Evolutionary conservation across 2,329 filamentous ascomycete genomes (phyloP), one percentile per base, ranked within the genome.

Genomic region (Cercospora berteroae): DNA sequence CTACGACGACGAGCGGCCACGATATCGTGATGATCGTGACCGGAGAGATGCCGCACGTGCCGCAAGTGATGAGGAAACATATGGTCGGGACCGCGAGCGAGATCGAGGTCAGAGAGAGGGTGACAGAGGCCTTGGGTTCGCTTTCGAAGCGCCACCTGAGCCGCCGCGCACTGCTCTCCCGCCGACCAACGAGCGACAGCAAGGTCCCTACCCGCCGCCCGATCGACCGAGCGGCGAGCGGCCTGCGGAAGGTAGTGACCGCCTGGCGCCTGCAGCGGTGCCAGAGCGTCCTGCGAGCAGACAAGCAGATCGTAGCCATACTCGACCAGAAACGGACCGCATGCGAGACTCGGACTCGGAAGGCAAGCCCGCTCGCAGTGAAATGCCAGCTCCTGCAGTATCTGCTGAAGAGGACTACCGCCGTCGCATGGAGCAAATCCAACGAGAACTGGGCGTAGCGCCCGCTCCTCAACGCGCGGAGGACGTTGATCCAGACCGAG

Each of bases 371-470:
- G 70, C 12, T 57, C 63, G 62, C 29, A 7, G 29, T 18, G 63
- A 74, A 42, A 71, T 70, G 65, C 67, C 72, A 13, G 74, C 77
- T 8, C 65, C 75, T 13, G 70, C 75, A 20, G 60, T 82, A 2
- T 83, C 84, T 64, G 79, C 83, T 4, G 83, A 85, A 48, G 82
- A 84, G 69, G 83, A 85, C 39, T 85, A 84, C 69, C 80, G 82
- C 52, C 81, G 82, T 31, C 80, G 83, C 8, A 78, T 85, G 65
- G 79, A 81, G 62, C 79, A 82, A 68, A 78, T 83, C 16, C 80
- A 81, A 66, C 77, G 80, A 64, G 82, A 83, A 71, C 75, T 81
- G 4, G 80, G 81, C 25, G 78, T 78, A 39, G 76, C 73, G 12
- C 48, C 65, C 2, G 68, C 70, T 23, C 69, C 72, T 13, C 58